Percentiles rank a stretch among this genome's conserved stretches.
Conservation (phyloP, 2,329 filamentous ascomycete species). For the Elsinoe necatrix region DNA sequence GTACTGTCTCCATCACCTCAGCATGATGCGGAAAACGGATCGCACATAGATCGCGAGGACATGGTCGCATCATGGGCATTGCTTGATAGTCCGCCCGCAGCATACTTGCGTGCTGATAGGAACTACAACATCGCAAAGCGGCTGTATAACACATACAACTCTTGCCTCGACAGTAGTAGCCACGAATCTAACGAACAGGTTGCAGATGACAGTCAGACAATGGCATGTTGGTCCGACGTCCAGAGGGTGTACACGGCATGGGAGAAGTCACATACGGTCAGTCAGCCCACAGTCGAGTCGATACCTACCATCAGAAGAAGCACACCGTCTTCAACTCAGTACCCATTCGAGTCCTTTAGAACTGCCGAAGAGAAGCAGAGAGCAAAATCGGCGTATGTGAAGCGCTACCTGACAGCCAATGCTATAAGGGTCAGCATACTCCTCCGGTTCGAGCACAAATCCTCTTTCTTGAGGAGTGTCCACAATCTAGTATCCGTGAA, state of each 20-base stretch:
- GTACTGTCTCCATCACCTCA: not conserved
- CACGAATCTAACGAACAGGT: not conserved
- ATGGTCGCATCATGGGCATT: not conserved
- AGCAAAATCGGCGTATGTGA: not conserved
- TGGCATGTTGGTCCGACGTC: not conserved
- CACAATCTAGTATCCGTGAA: too few species aligned
- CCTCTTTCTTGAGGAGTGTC: constrained; percentile 23
- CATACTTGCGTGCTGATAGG: not conserved
- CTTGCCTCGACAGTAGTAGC: not conserved
- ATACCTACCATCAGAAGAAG: too few species aligned
- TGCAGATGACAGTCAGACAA: not conserved
- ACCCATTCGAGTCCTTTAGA: not conserved
- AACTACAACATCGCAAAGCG: not conserved
- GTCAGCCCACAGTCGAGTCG: too few species aligned
- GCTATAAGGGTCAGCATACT: constrained; percentile 26
- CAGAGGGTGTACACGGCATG: too few species aligned
- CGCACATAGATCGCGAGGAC: not conserved
- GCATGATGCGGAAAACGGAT: not conserved
- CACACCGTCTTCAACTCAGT: not conserved
- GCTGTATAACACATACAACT: not conserved
- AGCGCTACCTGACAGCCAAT: constrained; percentile 25
- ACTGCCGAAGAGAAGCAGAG: not conserved
- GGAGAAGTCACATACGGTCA: too few species aligned
- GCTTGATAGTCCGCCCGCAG: not conserved
- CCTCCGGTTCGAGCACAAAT: constrained; percentile 26